Evolutionary conservation across 208 protist genomes (phyloP).

Genomic region (Crithidia expoeki): DNA sequence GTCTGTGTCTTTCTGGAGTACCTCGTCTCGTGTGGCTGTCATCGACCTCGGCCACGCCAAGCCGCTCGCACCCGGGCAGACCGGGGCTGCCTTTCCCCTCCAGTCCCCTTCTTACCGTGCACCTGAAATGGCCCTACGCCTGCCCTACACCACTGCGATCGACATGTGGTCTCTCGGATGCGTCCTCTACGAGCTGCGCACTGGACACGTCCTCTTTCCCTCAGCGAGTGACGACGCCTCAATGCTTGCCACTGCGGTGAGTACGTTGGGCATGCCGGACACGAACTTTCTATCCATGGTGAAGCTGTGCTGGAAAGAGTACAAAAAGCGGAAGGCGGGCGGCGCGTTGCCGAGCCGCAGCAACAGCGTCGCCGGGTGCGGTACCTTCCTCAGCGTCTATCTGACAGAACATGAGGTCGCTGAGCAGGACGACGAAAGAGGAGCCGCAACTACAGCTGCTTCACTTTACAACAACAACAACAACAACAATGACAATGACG

Average conservation of each 20-base stretch:
- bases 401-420: not conserved
- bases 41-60: slow-evolving; percentile 97
- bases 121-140: slow-evolving; percentile 91
- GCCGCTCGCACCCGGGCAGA: slow-evolving; percentile 53
- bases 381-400: slow-evolving; percentile 2
- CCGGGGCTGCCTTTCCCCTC: slow-evolving; percentile 94
- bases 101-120: slow-evolving; percentile 97
- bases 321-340: slow-evolving; percentile 30
- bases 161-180: slow-evolving; percentile 80
- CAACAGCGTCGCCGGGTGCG: not conserved
- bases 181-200: slow-evolving; percentile 58
- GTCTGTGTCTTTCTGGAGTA: not conserved
- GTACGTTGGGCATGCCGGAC: slow-evolving; percentile 53
- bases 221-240: slow-evolving; percentile 41
- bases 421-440: not conserved
- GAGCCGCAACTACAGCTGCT: not conserved
- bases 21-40: slow-evolving; percentile 80
- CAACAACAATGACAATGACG: not conserved
- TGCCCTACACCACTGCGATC: slow-evolving; percentile 64
- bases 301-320: slow-evolving; percentile 46
- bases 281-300: slow-evolving; percentile 45
- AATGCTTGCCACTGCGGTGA: slow-evolving; percentile 40
- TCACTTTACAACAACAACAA: not conserved
- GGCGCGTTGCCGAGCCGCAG: not conserved
- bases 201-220: slow-evolving; percentile 53